Evolutionary conservation across 1,284 basidiomycete species (phyloP).

Genomic region (Anthracocystis setariae): DNA sequence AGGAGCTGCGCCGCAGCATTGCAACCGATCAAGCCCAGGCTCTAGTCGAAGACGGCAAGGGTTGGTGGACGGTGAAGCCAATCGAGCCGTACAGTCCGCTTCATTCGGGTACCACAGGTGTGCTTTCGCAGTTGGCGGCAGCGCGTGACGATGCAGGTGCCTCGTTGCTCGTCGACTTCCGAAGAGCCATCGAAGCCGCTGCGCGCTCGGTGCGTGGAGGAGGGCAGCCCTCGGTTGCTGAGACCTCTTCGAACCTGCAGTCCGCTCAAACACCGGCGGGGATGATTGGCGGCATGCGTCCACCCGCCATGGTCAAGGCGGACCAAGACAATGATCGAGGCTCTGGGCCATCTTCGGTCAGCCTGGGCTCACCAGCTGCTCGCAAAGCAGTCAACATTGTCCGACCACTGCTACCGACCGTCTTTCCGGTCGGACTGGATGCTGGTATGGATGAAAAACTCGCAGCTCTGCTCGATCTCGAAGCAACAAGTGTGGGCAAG

Average conservation of each 20-base stretch:
- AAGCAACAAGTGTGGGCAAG: constrained; percentile 1
- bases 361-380: constrained; percentile 32
- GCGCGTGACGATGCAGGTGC: constrained; percentile 36
- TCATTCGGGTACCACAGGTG: constrained; percentile 44
- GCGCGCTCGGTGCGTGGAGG: constrained; percentile 25
- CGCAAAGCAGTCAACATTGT: constrained; percentile 52
- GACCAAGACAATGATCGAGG: constrained; percentile 19
- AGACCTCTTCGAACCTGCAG: neutral
- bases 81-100: constrained; percentile 32
- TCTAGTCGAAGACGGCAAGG: constrained; percentile 72
- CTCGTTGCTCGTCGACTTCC: constrained; percentile 56
- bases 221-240: constrained; percentile 4
- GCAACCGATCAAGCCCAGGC: constrained; percentile 79
- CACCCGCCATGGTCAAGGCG: constrained; percentile 6
- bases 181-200: constrained; percentile 60
- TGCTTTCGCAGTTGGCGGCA: constrained; percentile 47
- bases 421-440: constrained; percentile 48
- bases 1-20: constrained; percentile 87
- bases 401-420: constrained; percentile 50
- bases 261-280: neutral
- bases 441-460: constrained; percentile 30
- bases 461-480: constrained; percentile 25
- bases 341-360: constrained; percentile 2
- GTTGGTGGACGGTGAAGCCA: constrained; percentile 41
- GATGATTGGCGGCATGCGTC: constrained; percentile 3